These are phyloP conservation scores for Diaporthe batatas DNA, from an alignment of 2,329 filamentous ascomycete species.

Conservation along the genomic window DNA sequence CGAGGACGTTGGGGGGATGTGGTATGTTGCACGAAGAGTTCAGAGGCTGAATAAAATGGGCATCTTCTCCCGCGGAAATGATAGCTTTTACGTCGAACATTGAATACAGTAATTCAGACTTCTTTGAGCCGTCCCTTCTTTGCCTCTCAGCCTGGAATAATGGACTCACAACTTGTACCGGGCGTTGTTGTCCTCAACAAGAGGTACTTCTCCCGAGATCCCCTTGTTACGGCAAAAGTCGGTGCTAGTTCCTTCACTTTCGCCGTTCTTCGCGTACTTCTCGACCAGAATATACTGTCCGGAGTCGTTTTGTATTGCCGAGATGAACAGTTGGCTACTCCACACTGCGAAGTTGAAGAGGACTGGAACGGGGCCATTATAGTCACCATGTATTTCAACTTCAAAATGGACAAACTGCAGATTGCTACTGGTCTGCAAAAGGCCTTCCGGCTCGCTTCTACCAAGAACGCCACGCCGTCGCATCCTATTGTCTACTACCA, in stretches of 20 bases:
- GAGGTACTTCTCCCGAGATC: conserved; percentile 17
- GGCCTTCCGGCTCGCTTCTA: background rate
- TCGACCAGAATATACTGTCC: background rate
- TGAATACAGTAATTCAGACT: background rate
- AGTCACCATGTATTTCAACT: conserved; percentile 1
- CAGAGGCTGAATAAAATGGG: background rate
- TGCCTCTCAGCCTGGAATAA: background rate
- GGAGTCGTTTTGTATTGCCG: conserved; percentile 8
- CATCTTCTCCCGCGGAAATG: background rate
- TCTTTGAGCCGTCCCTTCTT: background rate
- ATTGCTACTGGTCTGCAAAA: background rate
- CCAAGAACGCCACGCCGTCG: background rate
- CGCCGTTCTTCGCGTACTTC: background rate
- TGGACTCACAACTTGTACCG: background rate
- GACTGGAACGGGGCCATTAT: background rate
- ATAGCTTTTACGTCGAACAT: background rate
- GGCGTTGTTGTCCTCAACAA: conserved; percentile 23
- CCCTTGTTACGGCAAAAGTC: conserved; percentile 17
- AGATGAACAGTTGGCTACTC: background rate
- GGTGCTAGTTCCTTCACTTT: conserved; percentile 16
- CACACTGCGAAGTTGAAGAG: conserved; percentile 1
- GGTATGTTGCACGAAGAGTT: background rate
- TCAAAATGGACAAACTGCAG: background rate
- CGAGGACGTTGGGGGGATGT: background rate
- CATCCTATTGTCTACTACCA: conserved; percentile 19